Conservation (phyloP, 495 filamentous ascomycete genomes). For the Mytilinidion resinicola region DNA sequence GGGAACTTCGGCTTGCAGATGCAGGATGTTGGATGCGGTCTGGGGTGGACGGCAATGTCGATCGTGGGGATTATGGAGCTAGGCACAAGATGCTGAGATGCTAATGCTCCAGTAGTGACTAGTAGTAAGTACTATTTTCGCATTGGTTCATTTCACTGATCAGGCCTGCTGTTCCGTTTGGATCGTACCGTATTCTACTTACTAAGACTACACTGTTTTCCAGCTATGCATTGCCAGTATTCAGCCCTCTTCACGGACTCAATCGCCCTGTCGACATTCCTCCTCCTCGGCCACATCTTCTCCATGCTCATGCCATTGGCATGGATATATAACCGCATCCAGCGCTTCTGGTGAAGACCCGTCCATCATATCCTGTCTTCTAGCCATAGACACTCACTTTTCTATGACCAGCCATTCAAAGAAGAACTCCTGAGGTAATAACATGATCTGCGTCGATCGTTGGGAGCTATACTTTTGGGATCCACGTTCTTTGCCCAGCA, state of each 20-base stretch:
- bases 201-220: background rate
- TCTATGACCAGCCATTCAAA: background rate
- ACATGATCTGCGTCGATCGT: background rate
- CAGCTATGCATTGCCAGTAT: background rate
- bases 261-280: background rate
- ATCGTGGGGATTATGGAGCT: no score
- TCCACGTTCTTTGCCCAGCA: background rate
- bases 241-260: background rate
- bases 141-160: background rate
- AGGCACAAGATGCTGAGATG: no score
- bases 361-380: background rate
- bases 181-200: background rate
- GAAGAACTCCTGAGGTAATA: background rate
- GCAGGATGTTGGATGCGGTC: no score
- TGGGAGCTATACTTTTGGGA: background rate
- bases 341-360: background rate
- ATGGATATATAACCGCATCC: background rate
- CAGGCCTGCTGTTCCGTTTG: background rate
- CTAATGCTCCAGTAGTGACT: no score
- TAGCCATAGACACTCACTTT: background rate
- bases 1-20: no score
- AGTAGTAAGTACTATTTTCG: no score
- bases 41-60: no score
- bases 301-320: background rate
- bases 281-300: background rate